Percentiles rank a stretch among this genome's conserved stretches.
Evolutionary conservation across 176 grass and related monocot species (phyloP).

Genomic region (Pharus latifolius): DNA sequence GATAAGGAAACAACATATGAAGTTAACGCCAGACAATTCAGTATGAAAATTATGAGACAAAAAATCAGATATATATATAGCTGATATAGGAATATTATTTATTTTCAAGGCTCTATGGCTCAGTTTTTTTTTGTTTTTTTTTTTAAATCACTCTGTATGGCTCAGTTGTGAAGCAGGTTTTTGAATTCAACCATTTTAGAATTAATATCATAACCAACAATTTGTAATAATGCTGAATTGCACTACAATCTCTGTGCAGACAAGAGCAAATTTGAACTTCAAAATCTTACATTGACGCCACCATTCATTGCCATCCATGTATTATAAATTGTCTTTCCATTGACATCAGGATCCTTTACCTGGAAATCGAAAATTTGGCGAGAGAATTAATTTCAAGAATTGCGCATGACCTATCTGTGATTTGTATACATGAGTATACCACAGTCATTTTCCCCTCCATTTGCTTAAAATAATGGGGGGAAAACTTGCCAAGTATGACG

Average conservation of each 20-base stretch:
- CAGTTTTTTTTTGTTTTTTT: too few species aligned
- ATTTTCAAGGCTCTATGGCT: too few species aligned
- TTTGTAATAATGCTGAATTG: not conserved
- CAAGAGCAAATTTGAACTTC: not conserved
- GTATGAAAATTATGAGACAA: not conserved
- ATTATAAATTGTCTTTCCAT: conserved; percentile 62
- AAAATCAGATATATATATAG: not conserved
- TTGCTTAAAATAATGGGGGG: too few species aligned
- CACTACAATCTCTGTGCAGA: not conserved
- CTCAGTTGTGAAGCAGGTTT: not conserved
- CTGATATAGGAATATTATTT: too few species aligned
- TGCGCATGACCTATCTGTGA: too few species aligned
- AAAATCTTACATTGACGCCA: conserved; percentile 56
- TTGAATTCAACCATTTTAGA: not conserved
- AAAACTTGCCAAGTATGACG: too few species aligned
- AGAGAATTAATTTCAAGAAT: not conserved
- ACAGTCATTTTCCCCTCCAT: too few species aligned
- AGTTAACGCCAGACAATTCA: not conserved
- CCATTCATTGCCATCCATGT: conserved; percentile 53
- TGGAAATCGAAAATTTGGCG: conserved; percentile 21
- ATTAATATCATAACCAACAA: not conserved
- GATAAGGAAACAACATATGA: too few species aligned
- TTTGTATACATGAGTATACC: too few species aligned
- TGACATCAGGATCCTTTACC: conserved; percentile 82
- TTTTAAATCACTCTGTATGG: not conserved